Percentiles rank a stretch among this genome's conserved stretches.
Evolutionary conservation across 768 basidiomycete genomes (phyloP).

Genomic region (Mycena vulgaris): DNA sequence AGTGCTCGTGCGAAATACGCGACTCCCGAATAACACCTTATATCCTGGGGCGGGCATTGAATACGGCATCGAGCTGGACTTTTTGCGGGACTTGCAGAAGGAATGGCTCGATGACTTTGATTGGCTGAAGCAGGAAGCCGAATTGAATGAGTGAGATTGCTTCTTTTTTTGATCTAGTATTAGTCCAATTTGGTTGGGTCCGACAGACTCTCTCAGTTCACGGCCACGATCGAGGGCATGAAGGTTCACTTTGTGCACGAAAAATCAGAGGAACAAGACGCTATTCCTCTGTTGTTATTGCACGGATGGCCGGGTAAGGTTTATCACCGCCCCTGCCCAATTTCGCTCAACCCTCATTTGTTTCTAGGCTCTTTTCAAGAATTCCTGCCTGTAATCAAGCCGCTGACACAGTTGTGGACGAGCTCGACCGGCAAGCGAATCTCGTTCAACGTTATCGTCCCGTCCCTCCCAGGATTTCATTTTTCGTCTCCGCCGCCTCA

Average conservation of each 20-base stretch:
- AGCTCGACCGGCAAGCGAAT: slow-evolving; percentile 8
- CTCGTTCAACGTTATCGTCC: slow-evolving; percentile 22
- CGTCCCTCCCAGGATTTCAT: slow-evolving; percentile 38
- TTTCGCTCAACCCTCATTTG: no score
- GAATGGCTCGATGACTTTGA: slow-evolving; percentile 18
- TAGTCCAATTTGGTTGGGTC: no score
- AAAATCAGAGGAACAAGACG: slow-evolving; percentile 15
- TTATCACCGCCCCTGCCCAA: background rate
- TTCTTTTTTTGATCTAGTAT: no score
- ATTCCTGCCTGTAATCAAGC: slow-evolving; percentile 27
- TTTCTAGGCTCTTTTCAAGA: slow-evolving; percentile 31
- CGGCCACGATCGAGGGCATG: slow-evolving; percentile 32
- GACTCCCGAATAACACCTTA: slow-evolving; percentile 2
- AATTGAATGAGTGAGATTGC: slow-evolving; percentile 7
- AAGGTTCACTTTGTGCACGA: slow-evolving; percentile 30
- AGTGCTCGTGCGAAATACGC: background rate
- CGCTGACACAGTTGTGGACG: slow-evolving; percentile 13
- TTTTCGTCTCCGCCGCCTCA: slow-evolving; percentile 37
- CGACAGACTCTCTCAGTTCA: slow-evolving; percentile 31
- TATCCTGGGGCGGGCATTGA: slow-evolving; percentile 17
- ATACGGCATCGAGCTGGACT: slow-evolving; percentile 17
- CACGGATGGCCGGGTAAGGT: slow-evolving; percentile 35
- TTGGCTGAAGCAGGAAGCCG: slow-evolving; percentile 13
- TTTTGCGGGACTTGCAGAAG: slow-evolving; percentile 10
- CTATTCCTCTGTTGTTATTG: slow-evolving; percentile 28